Evolutionary conservation across 257 asterid genomes (phyloP).

Genomic region (Solanum pinnatisectum): DNA sequence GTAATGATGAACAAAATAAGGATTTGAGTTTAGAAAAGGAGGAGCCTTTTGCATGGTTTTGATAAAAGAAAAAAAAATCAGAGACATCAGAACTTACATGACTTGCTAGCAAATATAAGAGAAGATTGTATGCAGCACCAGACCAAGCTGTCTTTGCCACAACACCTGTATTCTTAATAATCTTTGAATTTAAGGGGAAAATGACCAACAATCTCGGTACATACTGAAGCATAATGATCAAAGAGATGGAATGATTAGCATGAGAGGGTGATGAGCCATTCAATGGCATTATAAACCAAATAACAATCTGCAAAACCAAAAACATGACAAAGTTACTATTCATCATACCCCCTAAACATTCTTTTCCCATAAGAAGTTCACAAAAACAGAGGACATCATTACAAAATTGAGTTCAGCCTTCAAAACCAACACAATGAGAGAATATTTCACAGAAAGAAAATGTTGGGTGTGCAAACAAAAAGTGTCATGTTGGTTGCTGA

Average conservation of each 20-base stretch:
- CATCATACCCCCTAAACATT: not conserved
- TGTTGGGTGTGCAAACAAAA: not conserved
- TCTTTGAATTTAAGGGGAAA: conserved; percentile 57
- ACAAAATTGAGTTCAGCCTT: not conserved
- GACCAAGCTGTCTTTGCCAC: conserved; percentile 87
- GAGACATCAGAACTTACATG: conserved; percentile 41
- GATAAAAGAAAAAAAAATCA: not conserved
- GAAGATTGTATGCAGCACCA: conserved; percentile 85
- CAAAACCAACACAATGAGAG: not conserved
- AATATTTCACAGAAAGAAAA: not conserved
- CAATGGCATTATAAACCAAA: conserved; percentile 65
- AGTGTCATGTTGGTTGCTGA: not conserved
- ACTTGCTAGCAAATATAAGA: conserved; percentile 69
- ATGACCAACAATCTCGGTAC: conserved; percentile 64
- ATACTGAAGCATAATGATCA: conserved; percentile 77
- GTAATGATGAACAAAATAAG: not conserved
- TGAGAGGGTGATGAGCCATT: conserved; percentile 28
- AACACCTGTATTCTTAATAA: conserved; percentile 70
- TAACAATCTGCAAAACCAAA: conserved; percentile 41
- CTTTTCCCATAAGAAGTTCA: not conserved
- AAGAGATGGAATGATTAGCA: conserved; percentile 52
- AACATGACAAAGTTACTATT: not conserved
- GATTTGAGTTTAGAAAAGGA: not conserved
- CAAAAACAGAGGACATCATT: not conserved
- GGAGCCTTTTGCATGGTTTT: not conserved